A percentile compares a stretch with the other conserved stretches of the same genome.
These are phyloP conservation scores for Sequoiadendron giganteum DNA, from an alignment of 75 land plant species.

Conservation along the genomic window DNA sequence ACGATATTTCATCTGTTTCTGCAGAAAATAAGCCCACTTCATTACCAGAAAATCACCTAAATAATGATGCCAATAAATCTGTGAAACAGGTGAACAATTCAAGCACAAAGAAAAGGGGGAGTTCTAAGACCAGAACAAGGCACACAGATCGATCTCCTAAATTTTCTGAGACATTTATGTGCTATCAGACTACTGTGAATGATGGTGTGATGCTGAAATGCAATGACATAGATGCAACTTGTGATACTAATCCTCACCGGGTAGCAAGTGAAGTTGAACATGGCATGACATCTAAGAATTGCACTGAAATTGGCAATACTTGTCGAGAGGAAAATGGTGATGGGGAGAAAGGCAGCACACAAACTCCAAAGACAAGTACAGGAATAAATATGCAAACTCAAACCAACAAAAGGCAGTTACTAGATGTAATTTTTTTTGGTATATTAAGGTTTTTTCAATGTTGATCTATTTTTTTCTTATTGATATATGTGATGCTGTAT, in stretches of 20 bases:
- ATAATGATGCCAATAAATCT: background rate
- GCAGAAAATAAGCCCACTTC: background rate
- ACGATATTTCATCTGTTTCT: background rate
- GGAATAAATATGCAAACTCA: background rate
- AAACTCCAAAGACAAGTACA: background rate
- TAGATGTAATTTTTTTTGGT: background rate
- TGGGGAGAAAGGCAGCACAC: background rate
- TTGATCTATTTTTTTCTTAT: background rate
- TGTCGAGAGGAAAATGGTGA: background rate
- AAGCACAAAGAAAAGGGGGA: background rate
- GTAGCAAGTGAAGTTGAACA: background rate
- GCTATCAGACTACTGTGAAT: background rate
- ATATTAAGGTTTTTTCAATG: background rate
- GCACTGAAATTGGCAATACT: background rate
- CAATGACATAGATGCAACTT: constrained; percentile 1
- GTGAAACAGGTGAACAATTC: background rate
- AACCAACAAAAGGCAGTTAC: background rate
- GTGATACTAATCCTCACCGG: background rate
- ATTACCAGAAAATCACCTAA: background rate
- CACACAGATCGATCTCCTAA: background rate
- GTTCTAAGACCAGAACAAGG: background rate
- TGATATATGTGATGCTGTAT: background rate
- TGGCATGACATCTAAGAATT: background rate
- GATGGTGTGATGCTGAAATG: background rate
- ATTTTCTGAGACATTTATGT: background rate